Conservation (phyloP, 768 basidiomycete species). For the Rhodotorula babjevae region DNA sequence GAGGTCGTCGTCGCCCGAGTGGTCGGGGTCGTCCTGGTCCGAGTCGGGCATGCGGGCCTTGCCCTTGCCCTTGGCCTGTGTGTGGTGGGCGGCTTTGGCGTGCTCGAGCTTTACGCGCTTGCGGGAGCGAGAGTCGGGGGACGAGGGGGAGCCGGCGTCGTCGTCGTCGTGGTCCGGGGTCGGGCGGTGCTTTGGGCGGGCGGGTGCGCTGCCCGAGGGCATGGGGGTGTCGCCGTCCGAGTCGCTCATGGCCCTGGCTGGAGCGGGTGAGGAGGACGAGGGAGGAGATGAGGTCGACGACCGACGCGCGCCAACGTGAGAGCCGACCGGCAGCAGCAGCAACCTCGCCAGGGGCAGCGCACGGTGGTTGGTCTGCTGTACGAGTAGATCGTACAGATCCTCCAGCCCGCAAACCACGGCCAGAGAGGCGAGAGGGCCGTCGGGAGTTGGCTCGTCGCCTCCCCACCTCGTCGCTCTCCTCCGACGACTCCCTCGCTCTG, state of each 20-base stretch:
- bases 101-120: constrained; percentile 5
- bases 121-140: not conserved
- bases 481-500: not conserved
- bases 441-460: no score
- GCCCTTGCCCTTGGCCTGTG: constrained; percentile 1
- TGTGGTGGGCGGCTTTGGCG: no score
- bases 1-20: constrained; percentile 19
- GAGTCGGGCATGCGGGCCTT: constrained; percentile 1
- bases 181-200: no score
- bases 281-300: no score
- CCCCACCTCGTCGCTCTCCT: not conserved
- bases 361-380: no score
- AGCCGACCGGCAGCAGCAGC: no score
- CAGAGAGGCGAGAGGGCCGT: no score
- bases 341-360: no score
- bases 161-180: not conserved
- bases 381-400: no score
- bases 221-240: not conserved
- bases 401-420: no score
- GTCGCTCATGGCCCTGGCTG: not conserved
- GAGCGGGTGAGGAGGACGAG: not conserved
- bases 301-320: not conserved
- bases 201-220: not conserved
- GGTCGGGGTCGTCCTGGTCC: constrained; percentile 29
- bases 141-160: not conserved